phyloP scores from a whole-genome alignment of 2,329 filamentous ascomycete species.

The Neurospora sp. region DNA sequence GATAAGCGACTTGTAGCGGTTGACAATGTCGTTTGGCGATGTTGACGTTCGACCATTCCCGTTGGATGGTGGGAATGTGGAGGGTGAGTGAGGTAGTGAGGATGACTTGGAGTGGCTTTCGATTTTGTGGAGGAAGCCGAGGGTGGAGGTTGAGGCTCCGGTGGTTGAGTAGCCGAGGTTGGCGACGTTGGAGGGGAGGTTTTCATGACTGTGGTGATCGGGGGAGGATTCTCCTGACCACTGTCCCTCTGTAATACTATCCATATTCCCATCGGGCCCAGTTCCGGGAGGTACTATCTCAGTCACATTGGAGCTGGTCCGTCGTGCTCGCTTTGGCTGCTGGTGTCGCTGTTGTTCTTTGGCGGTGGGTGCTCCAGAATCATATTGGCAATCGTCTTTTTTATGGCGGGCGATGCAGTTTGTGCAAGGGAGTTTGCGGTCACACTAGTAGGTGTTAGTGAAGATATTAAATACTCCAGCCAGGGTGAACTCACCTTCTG shows the following conservation, averaged over 20 bases:
- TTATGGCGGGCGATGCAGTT: constrained; percentile 50
- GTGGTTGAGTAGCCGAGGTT: constrained; percentile 46
- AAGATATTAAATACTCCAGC: neutral
- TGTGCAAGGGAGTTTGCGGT: constrained; percentile 47
- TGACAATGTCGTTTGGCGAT: neutral
- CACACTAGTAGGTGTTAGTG: constrained; percentile 34
- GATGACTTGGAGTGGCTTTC: constrained; percentile 26
- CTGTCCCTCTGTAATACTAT: neutral
- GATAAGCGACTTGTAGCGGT: constrained; percentile 49
- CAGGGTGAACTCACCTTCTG: constrained; percentile 36
- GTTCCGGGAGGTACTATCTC: neutral
- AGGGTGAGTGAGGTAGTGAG: neutral
- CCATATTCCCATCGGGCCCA: neutral
- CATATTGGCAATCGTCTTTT: constrained; percentile 45
- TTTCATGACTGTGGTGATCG: constrained; percentile 3
- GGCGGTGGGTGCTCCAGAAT: constrained; percentile 37
- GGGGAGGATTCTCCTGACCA: neutral
- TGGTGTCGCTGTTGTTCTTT: constrained; percentile 25
- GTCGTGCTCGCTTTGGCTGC: neutral
- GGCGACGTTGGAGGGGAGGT: constrained; percentile 24
- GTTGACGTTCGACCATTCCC: neutral
- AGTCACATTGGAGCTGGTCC: neutral
- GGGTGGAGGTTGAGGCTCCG: constrained; percentile 42
- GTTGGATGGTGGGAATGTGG: neutral
- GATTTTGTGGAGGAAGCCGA: constrained; percentile 45